A percentile compares a stretch with the other conserved stretches of the same genome.
These are phyloP conservation scores for Claviceps lovelessii DNA, from an alignment of 2,329 filamentous ascomycete genomes.

Conservation along the genomic window DNA sequence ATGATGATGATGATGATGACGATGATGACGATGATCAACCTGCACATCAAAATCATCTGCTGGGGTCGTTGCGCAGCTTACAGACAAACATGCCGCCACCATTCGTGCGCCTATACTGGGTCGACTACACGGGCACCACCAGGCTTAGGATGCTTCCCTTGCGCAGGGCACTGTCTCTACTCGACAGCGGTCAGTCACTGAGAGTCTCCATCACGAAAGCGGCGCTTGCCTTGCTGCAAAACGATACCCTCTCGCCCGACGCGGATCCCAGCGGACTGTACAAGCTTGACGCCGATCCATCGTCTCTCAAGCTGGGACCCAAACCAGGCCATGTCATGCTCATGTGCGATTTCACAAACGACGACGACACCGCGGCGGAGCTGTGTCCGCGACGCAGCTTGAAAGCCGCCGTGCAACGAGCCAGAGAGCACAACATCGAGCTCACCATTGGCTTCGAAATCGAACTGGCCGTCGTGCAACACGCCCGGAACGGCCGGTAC, in stretches of 20 bases:
- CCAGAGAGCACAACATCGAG: conserved; percentile 36
- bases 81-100: neutral
- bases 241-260: conserved; percentile 42
- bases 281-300: conserved; percentile 50
- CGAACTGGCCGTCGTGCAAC: conserved; percentile 58
- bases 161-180: conserved; percentile 33
- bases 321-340: conserved; percentile 49
- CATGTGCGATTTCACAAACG: conserved; percentile 50
- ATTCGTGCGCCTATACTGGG: conserved; percentile 62
- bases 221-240: conserved; percentile 51
- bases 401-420: conserved; percentile 34
- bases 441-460: conserved; percentile 69
- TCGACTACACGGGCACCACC: conserved; percentile 60
- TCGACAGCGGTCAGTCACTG: conserved; percentile 29
- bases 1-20: neutral
- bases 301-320: conserved; percentile 44
- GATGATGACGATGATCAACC: neutral
- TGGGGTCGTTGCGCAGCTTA: neutral
- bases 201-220: conserved; percentile 49
- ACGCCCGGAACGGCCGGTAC: conserved; percentile 20
- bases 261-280: conserved; percentile 50
- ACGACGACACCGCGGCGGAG: conserved; percentile 32
- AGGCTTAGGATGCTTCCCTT: conserved; percentile 56
- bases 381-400: conserved; percentile 56
- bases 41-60: neutral